Evolutionary conservation across 768 basidiomycete genomes (phyloP).

Genomic region (Trametes cingulata): DNA sequence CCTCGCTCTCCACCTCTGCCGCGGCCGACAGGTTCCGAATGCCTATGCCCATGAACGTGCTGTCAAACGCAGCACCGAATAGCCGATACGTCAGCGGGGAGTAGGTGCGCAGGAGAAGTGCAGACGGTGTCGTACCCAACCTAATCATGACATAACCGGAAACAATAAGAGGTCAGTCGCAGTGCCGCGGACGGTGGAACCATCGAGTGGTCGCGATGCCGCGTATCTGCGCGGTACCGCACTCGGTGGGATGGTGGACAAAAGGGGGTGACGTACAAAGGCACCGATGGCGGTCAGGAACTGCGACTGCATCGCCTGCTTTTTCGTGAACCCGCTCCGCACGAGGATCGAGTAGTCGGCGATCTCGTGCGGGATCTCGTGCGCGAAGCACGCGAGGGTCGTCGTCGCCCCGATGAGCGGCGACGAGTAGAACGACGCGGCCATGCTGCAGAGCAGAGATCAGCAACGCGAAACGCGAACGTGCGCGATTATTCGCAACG

Average conservation of each 20-base stretch:
- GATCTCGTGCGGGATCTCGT: slow-evolving; percentile 95
- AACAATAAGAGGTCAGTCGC: slow-evolving; percentile 3
- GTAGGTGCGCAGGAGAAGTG: background rate
- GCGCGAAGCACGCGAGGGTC: slow-evolving; percentile 92
- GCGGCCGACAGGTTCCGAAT: slow-evolving; percentile 75
- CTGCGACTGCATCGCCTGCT: slow-evolving; percentile 91
- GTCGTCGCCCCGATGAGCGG: slow-evolving; percentile 92
- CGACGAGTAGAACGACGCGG: slow-evolving; percentile 96
- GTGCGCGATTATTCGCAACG: slow-evolving; percentile 16
- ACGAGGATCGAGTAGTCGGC: slow-evolving; percentile 96
- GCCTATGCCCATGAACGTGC: slow-evolving; percentile 86
- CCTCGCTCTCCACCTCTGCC: slow-evolving; percentile 36
- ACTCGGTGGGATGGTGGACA: slow-evolving; percentile 23
- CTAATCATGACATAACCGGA: slow-evolving; percentile 16
- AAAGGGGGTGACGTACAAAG: slow-evolving; percentile 62
- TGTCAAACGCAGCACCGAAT: too few relatives aligned
- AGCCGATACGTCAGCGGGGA: slow-evolving; percentile 16
- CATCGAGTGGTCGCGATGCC: background rate
- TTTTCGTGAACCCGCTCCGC: slow-evolving; percentile 87
- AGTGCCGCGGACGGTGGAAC: background rate
- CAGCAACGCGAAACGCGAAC: background rate
- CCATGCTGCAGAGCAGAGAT: slow-evolving; percentile 58
- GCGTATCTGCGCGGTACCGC: slow-evolving; percentile 8
- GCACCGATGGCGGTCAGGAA: slow-evolving; percentile 91
- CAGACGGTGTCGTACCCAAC: slow-evolving; percentile 21